These are phyloP conservation scores for Pseudozyma thailandica DNA, from an alignment of 1,284 basidiomycete genomes.

Conservation along the genomic window DNA sequence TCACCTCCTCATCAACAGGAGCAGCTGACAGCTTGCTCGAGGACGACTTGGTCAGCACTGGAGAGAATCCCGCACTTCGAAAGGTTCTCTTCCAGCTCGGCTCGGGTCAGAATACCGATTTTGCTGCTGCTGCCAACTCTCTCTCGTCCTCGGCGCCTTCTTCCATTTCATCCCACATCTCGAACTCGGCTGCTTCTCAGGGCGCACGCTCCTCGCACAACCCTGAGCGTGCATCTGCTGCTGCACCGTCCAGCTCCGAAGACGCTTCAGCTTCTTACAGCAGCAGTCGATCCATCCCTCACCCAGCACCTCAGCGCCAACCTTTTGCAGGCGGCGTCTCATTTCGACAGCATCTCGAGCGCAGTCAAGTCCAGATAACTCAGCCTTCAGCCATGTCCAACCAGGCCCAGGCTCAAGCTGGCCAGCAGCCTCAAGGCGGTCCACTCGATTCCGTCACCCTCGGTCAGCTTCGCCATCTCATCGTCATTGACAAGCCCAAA, in stretches of 20 bases:
- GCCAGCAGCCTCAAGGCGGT: slow-evolving; percentile 18
- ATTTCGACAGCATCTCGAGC: slow-evolving; percentile 40
- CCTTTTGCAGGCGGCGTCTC: slow-evolving; percentile 18
- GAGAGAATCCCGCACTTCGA: slow-evolving; percentile 41
- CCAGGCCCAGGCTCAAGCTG: slow-evolving; percentile 11
- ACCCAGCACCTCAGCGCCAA: slow-evolving; percentile 7
- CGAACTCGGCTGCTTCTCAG: neutral
- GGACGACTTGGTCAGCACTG: slow-evolving; percentile 40
- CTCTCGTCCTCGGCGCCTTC: slow-evolving; percentile 15
- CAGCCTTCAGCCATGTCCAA: slow-evolving; percentile 25
- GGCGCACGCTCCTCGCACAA: neutral
- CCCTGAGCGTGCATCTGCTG: neutral
- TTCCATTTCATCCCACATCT: neutral
- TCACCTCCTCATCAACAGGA: slow-evolving; percentile 3
- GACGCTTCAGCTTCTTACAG: neutral
- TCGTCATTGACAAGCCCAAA: slow-evolving; percentile 48
- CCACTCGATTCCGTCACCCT: slow-evolving; percentile 55
- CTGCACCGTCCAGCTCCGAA: neutral
- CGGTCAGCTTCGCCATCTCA: slow-evolving; percentile 53
- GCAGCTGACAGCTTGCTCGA: slow-evolving; percentile 11
- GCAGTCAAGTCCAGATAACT: slow-evolving; percentile 24
- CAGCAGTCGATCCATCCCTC: slow-evolving; percentile 2
- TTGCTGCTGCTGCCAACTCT: slow-evolving; percentile 26
- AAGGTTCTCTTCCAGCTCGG: slow-evolving; percentile 51
- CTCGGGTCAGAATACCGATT: slow-evolving; percentile 29